phyloP scores from a whole-genome alignment of 768 basidiomycete species.

The Clitopilus passeckerianus region DNA sequence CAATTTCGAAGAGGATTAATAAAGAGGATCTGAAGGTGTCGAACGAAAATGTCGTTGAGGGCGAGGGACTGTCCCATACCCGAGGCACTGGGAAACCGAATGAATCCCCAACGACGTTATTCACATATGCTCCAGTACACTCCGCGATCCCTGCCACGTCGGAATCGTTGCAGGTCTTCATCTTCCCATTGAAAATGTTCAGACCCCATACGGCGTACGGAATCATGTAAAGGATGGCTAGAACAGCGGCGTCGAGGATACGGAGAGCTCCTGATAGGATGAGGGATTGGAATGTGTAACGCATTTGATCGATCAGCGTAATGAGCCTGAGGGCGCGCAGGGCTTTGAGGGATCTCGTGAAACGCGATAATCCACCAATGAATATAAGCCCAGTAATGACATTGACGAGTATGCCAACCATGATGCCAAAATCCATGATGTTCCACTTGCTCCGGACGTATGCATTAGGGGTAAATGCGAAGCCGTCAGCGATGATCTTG shows the following conservation, averaged over 20 bases:
- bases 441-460: constrained; percentile 94
- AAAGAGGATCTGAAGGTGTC: constrained; percentile 81
- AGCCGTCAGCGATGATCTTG: constrained; percentile 91
- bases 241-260: constrained; percentile 84
- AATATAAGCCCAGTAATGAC: constrained; percentile 68
- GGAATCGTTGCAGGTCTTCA: constrained; percentile 81
- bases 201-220: constrained; percentile 92
- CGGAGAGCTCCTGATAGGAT: constrained; percentile 82
- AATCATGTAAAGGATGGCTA: constrained; percentile 89
- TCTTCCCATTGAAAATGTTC: constrained; percentile 84
- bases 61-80: constrained; percentile 85
- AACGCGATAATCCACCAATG: constrained; percentile 73
- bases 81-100: constrained; percentile 77
- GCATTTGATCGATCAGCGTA: constrained; percentile 83
- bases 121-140: constrained; percentile 73
- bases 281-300: constrained; percentile 80
- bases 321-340: constrained; percentile 85
- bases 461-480: constrained; percentile 86
- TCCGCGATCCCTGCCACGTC: constrained; percentile 46
- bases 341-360: constrained; percentile 83
- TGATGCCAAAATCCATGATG: constrained; percentile 80
- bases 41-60: constrained; percentile 83
- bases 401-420: constrained; percentile 73
- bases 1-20: constrained; percentile 93
- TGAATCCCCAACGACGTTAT: constrained; percentile 51